These are phyloP conservation scores for Epichloe uncinata DNA, from an alignment of 2,329 filamentous ascomycete species.

Conservation along the genomic window DNA sequence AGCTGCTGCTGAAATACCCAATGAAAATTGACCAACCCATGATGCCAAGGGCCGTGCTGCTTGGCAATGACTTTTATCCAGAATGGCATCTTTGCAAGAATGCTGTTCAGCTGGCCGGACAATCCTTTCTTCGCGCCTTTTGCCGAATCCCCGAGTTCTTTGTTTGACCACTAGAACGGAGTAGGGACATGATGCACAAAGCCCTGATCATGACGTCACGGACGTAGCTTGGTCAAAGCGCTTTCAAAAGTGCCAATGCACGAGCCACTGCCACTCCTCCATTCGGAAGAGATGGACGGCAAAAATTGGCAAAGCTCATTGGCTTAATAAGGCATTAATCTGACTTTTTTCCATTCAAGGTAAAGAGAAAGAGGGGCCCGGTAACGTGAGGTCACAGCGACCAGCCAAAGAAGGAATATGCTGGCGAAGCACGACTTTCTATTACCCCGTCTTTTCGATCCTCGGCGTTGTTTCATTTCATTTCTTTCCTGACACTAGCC, in stretches of 20 bases:
- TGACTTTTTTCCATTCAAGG: no score
- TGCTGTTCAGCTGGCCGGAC: neutral
- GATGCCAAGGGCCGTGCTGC: neutral
- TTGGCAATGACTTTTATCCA: neutral
- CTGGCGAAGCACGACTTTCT: no score
- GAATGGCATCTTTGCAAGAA: neutral
- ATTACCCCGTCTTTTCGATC: no score
- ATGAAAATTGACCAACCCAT: neutral
- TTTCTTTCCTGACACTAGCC: no score
- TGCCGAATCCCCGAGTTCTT: neutral
- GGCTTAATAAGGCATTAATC: no score
- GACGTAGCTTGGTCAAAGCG: constrained; percentile 4
- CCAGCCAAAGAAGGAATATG: no score
- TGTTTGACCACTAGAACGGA: neutral
- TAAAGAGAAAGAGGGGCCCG: no score
- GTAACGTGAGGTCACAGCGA: no score
- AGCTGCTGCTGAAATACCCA: no score
- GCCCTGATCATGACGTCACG: constrained; percentile 6
- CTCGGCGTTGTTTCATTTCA: no score
- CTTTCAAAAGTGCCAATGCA: neutral
- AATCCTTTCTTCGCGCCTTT: neutral
- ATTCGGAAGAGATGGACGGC: neutral
- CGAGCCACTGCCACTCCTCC: neutral
- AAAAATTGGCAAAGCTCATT: no score
- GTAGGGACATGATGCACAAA: neutral